A percentile compares a stretch with the other conserved stretches of the same genome.
Evolutionary conservation across 169 alveolate species (phyloP).

Genomic region (Eimeria zaria): DNA sequence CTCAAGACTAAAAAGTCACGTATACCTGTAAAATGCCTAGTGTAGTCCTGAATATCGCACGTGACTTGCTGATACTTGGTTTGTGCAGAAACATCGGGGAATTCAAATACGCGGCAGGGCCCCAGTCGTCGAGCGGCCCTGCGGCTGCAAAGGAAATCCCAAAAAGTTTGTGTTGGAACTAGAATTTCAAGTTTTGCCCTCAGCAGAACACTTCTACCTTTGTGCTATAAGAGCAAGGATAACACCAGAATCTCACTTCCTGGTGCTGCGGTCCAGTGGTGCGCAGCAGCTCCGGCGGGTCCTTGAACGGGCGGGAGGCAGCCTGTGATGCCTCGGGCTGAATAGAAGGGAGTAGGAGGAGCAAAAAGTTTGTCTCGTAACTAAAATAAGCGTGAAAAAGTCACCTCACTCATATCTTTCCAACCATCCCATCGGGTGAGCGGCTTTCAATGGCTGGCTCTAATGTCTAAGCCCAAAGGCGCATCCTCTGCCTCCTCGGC

Average conservation of each 20-base stretch:
- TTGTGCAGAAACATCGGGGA: too few relatives aligned
- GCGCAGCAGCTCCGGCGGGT: neutral
- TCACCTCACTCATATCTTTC: neutral
- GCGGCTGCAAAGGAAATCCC: neutral
- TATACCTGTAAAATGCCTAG: too few relatives aligned
- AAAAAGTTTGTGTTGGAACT: neutral
- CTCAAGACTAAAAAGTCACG: too few relatives aligned
- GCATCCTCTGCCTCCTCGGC: neutral
- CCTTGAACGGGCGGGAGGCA: neutral
- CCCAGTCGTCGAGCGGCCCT: conserved; percentile 10
- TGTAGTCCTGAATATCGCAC: too few relatives aligned
- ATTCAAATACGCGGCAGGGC: too few relatives aligned
- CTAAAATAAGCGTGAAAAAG: neutral
- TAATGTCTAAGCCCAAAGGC: neutral
- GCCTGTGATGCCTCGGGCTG: neutral
- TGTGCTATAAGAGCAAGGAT: neutral
- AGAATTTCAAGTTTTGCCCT: neutral
- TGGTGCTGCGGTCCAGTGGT: conserved; percentile 4
- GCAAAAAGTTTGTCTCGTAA: neutral
- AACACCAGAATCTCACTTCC: neutral
- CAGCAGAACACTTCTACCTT: neutral
- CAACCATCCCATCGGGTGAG: neutral
- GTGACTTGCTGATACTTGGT: too few relatives aligned
- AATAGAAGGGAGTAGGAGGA: neutral
- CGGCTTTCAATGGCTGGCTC: conserved; percentile 2